phyloP scores from a whole-genome alignment of 495 filamentous ascomycete genomes.

The Aspergillus cristatus region DNA sequence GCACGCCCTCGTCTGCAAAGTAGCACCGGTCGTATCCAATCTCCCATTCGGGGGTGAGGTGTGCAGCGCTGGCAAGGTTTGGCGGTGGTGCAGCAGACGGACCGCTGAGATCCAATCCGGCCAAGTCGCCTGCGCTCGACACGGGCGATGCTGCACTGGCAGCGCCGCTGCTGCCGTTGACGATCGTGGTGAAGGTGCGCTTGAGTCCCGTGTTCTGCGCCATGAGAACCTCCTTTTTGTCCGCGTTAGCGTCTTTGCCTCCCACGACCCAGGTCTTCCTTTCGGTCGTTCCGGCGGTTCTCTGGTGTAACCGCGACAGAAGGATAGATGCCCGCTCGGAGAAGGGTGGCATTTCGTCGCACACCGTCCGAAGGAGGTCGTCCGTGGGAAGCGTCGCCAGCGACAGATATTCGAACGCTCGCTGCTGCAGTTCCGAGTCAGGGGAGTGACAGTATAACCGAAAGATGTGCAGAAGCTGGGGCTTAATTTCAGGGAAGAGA shows the following conservation, averaged over 20 bases:
- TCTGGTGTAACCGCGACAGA: conserved; percentile 85
- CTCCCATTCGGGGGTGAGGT: conserved; percentile 92
- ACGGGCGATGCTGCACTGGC: conserved; percentile 37
- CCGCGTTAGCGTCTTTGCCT: conserved; percentile 83
- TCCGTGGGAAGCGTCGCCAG: conserved; percentile 81
- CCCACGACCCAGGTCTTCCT: conserved; percentile 95
- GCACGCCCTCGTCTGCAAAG: conserved; percentile 69
- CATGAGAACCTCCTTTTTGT: conserved; percentile 69
- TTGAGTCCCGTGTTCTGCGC: conserved; percentile 76
- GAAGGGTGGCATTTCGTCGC: conserved; percentile 99
- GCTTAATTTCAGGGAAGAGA: conserved; percentile 97
- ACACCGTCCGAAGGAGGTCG: conserved; percentile 88
- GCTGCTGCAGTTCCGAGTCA: conserved; percentile 91
- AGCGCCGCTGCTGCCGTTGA: conserved; percentile 45
- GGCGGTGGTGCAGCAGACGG: conserved; percentile 44
- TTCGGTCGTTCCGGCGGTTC: conserved; percentile 81
- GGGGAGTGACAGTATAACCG: conserved; percentile 86
- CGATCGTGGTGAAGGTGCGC: conserved; percentile 62
- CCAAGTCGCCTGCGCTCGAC: conserved; percentile 51
- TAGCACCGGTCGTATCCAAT: conserved; percentile 80
- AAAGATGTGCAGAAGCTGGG: conserved; percentile 86
- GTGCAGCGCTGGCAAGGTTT: conserved; percentile 86
- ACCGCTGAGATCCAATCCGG: conserved; percentile 67
- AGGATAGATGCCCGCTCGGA: conserved; percentile 89
- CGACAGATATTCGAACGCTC: conserved; percentile 91